Evolutionary conservation across 805 yeast genomes (phyloP).

Genomic region (Ogataea paraovalis): DNA sequence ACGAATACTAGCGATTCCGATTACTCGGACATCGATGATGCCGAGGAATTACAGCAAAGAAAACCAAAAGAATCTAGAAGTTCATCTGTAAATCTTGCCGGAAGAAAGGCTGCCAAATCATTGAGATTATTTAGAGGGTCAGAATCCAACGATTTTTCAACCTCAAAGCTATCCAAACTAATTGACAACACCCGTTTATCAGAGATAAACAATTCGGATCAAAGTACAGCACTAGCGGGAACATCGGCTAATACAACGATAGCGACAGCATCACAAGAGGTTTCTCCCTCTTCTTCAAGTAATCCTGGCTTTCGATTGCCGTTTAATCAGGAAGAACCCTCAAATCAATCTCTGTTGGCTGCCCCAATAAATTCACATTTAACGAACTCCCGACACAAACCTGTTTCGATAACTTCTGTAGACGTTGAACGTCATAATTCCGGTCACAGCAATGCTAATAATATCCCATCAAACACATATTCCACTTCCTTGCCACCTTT

Average conservation of each 20-base stretch:
- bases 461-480: constrained; percentile 1
- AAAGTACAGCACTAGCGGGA: not conserved
- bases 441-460: not conserved
- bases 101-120: constrained; percentile 57
- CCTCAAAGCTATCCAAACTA: constrained; percentile 2
- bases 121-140: constrained; percentile 46
- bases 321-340: not conserved
- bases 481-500: constrained; percentile 25
- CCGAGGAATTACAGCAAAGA: constrained; percentile 1
- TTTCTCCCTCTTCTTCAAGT: constrained; percentile 2
- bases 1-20: constrained; percentile 3
- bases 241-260: too few relatives aligned
- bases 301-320: not conserved
- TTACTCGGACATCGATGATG: not conserved
- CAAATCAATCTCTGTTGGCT: not conserved
- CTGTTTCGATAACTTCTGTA: constrained; percentile 13
- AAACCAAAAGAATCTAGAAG: constrained; percentile 5
- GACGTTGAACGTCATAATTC: constrained; percentile 12
- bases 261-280: not conserved
- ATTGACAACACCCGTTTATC: constrained; percentile 3
- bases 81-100: constrained; percentile 32
- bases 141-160: constrained; percentile 21
- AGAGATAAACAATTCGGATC: not conserved
- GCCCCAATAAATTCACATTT: not conserved
- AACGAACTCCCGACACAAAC: constrained; percentile 7